Evolutionary conservation across 1,284 basidiomycete species (phyloP).

Genomic region (Apiotrichum gamsii): DNA sequence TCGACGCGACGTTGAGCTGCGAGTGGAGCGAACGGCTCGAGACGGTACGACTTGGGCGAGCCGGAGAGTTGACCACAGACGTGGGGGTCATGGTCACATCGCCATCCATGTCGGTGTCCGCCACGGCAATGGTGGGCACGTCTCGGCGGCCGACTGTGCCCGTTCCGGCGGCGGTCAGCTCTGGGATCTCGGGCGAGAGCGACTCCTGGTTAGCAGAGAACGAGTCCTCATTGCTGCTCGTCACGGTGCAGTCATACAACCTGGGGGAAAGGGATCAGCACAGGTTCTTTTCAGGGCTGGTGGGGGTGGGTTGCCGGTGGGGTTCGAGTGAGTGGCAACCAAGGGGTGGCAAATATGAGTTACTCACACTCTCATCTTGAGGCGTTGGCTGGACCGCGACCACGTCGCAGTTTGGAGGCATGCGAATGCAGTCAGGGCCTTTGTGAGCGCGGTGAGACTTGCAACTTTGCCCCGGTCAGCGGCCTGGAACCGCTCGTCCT

Average conservation of each 20-base stretch:
- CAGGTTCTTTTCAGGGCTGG: too few species aligned
- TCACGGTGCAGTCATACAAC: constrained; percentile 50
- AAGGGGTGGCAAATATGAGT: too few species aligned
- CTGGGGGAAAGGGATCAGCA: constrained; percentile 17
- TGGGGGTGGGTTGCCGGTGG: too few species aligned
- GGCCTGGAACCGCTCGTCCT: constrained; percentile 41
- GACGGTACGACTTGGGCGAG: too few species aligned
- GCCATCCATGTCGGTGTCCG: constrained; percentile 6
- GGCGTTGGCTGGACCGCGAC: constrained; percentile 39
- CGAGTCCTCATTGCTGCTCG: constrained; percentile 39
- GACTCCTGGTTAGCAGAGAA: constrained; percentile 5
- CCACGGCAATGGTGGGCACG: neutral
- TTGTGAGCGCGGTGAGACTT: constrained; percentile 48
- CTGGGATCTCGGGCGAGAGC: neutral
- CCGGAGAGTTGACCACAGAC: too few species aligned
- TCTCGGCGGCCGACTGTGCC: neutral
- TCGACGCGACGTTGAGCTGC: neutral
- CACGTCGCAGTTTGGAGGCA: constrained; percentile 51
- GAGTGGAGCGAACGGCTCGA: too few species aligned
- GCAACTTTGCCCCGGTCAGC: constrained; percentile 37
- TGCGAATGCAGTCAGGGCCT: constrained; percentile 52
- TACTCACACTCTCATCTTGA: constrained; percentile 48
- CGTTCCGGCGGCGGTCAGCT: too few species aligned
- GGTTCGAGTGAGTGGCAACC: neutral
- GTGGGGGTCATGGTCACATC: constrained; percentile 10